Percentiles rank a stretch among this genome's conserved stretches.
These are phyloP conservation scores for Gomphus bonarii DNA, from an alignment of 1,284 basidiomycete genomes.

Conservation along the genomic window DNA sequence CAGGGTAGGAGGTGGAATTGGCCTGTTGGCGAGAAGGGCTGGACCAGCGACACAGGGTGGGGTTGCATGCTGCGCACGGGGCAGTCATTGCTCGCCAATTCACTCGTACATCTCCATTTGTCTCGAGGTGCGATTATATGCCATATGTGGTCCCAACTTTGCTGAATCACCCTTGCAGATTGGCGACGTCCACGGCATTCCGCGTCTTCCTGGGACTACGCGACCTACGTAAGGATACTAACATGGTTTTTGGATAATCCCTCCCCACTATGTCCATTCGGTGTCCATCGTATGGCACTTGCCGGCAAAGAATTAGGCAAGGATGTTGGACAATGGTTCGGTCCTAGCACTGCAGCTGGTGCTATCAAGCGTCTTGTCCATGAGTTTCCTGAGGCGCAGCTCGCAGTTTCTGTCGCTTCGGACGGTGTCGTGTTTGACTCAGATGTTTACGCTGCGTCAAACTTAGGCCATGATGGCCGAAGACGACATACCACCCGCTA, in stretches of 20 bases:
- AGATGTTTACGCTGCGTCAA: conserved; percentile 78
- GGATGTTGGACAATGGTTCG: conserved; percentile 96
- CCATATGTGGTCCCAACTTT: background rate
- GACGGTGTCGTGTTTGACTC: conserved; percentile 82
- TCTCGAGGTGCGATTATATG: conserved; percentile 59
- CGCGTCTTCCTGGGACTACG: conserved; percentile 28
- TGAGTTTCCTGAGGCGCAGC: conserved; percentile 69
- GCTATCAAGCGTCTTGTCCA: conserved; percentile 81
- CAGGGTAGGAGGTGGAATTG: conserved; percentile 29
- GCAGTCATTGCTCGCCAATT: conserved; percentile 87
- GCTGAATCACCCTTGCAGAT: conserved; percentile 34
- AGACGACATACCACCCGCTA: conserved; percentile 13
- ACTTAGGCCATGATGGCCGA: conserved; percentile 22
- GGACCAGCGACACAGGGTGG: conserved; percentile 95
- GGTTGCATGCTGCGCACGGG: conserved; percentile 97
- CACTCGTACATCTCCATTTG: conserved; percentile 74
- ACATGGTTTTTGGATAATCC: conserved; percentile 96
- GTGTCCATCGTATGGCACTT: conserved; percentile 91
- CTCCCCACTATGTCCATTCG: conserved; percentile 82
- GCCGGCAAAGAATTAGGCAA: conserved; percentile 93
- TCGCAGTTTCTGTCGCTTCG: conserved; percentile 75
- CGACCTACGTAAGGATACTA: conserved; percentile 79
- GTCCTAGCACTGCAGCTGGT: conserved; percentile 92
- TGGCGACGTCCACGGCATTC: conserved; percentile 68
- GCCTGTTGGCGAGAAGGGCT: conserved; percentile 56